A percentile compares a stretch with the other conserved stretches of the same genome.
Evolutionary conservation across 148 eudicot genomes (phyloP).

Genomic region (Simmondsia chinensis): DNA sequence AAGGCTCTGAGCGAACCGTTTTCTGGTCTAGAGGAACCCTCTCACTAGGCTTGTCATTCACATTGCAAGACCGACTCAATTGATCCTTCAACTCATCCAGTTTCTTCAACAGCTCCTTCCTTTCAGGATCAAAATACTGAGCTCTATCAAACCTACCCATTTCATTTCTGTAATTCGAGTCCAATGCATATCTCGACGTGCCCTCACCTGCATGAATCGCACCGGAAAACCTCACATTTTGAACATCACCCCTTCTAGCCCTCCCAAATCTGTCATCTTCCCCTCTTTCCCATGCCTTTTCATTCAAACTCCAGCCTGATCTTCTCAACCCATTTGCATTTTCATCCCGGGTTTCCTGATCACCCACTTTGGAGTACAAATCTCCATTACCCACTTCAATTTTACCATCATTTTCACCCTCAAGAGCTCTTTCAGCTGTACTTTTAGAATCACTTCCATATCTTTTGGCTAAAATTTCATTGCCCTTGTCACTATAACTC

Average conservation of each 20-base stretch:
- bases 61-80: slow-evolving; percentile 39
- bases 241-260: slow-evolving; percentile 25
- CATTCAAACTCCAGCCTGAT: slow-evolving; percentile 24
- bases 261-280: slow-evolving; percentile 25
- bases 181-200: slow-evolving; percentile 23
- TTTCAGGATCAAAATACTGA: slow-evolving; percentile 44
- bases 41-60: slow-evolving; percentile 38
- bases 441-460: slow-evolving; percentile 21
- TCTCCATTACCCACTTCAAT: slow-evolving; percentile 13
- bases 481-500: slow-evolving; percentile 16
- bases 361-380: slow-evolving; percentile 23
- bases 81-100: slow-evolving; percentile 82
- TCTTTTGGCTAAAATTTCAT: slow-evolving; percentile 15
- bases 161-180: slow-evolving; percentile 19
- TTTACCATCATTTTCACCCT: slow-evolving; percentile 13
- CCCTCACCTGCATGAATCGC: slow-evolving; percentile 34
- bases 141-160: slow-evolving; percentile 24
- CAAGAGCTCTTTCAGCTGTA: slow-evolving; percentile 15
- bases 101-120: slow-evolving; percentile 63
- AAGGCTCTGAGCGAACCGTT: slow-evolving; percentile 23
- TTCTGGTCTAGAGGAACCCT: slow-evolving; percentile 32
- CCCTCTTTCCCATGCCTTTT: slow-evolving; percentile 22
- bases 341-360: slow-evolving; percentile 21
- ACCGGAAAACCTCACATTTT: slow-evolving; percentile 29
- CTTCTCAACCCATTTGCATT: slow-evolving; percentile 27